Evolutionary conservation across 805 yeast species (phyloP).

Genomic region (Yueomyces sp.): DNA sequence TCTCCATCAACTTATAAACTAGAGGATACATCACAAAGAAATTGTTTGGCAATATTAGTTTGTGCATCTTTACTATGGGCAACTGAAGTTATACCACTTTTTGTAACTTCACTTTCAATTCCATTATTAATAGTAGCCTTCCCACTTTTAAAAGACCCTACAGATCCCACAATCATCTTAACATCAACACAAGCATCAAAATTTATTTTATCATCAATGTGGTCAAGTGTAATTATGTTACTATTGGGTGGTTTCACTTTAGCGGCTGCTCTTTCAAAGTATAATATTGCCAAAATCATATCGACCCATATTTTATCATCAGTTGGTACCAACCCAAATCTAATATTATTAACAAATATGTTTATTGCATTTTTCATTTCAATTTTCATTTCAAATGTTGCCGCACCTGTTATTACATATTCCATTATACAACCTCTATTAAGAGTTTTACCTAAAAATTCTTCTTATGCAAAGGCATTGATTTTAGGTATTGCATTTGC

Average conservation of each 20-base stretch:
- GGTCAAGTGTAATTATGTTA: constrained; percentile 88
- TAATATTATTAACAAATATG: constrained; percentile 71
- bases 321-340: constrained; percentile 68
- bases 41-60: constrained; percentile 74
- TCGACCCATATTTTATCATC: constrained; percentile 70
- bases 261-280: constrained; percentile 89
- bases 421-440: constrained; percentile 85
- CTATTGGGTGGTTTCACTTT: constrained; percentile 87
- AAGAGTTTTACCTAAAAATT: constrained; percentile 67
- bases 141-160: constrained; percentile 50
- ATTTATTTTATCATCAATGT: constrained; percentile 76
- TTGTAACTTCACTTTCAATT: constrained; percentile 72
- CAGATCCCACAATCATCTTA: constrained; percentile 34
- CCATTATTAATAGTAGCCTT: constrained; percentile 71
- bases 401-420: constrained; percentile 88
- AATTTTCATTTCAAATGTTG: constrained; percentile 95
- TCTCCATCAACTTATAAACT: background rate
- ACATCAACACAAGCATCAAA: constrained; percentile 48
- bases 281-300: constrained; percentile 72
- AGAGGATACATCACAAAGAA: constrained; percentile 46
- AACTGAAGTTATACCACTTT: constrained; percentile 71
- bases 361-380: constrained; percentile 71
- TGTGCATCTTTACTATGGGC: constrained; percentile 90
- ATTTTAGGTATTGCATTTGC: constrained; percentile 88
- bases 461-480: constrained; percentile 69